Base-by-base conservation (phyloP, 1,284 basidiomycete genomes). In the Ganoderma meredithae region DNA sequence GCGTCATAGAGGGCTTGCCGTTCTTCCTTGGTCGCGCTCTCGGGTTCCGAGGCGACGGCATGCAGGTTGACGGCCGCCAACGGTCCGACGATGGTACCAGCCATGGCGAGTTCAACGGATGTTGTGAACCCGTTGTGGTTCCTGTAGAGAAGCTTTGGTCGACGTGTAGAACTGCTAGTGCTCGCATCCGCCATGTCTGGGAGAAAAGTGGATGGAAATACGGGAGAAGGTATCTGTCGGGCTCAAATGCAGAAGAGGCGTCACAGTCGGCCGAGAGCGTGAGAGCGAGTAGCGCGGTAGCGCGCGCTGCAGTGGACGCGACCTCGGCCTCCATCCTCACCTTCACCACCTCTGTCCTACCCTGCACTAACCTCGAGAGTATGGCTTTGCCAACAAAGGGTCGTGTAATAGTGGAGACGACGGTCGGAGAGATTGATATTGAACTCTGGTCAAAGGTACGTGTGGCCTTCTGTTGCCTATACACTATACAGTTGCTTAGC, bases 381-480 rank as follows among this genome's bases (percentile, higher is more conserved):
- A 93, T 93, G 92, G 88, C 92, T 36, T 83, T 95, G 56, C 92
- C 95, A 25, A 95, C 95, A 0, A 87, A 90, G 66, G 96, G 95
- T 69, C 90, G 93, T 70, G 93, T 98, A 64, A 89, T 98, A 52
- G 85, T 99, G 60, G 89, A 95, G 71, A 99, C 97, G 0, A 96
- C 95, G 0, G 91, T 89, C 15, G 96, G 96, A 25, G 95, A 97
- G 76, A 91, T 98, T 59, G 95, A 97, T 77, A 91, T 99, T 60
- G 97, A 99, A 78, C 84, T 99, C 65, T 99, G 97, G 96, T 89
- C 95, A 22, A 96, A 95, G 82, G 93, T 92, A 15, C 39, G 63
- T 25, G 19, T 9, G n/a, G 43, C 5, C 17, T 3, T 41, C 33
- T 10, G 39, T 27, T 63, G 4, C 13, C 27, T 33, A 3, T 31